These are phyloP conservation scores for Setaria italica DNA, from an alignment of 202 grass and related monocot species.

Conservation along the genomic window DNA sequence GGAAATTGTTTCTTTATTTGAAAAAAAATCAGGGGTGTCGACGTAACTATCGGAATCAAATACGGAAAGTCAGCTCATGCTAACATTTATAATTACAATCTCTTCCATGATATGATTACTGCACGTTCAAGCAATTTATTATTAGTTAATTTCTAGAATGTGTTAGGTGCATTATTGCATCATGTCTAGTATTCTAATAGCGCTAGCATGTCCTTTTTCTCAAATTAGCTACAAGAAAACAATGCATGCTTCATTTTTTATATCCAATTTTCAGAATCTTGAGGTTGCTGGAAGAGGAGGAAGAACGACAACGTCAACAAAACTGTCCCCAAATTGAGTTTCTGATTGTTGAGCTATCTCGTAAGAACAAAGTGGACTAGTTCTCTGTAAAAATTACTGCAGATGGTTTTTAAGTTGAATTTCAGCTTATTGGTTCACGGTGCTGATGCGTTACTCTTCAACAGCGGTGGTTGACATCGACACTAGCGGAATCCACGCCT, in stretches of 20 bases:
- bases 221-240: conserved; percentile 4
- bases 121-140: background rate
- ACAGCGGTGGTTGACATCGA: conserved; percentile 90
- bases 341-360: conserved; percentile 79
- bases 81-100: background rate
- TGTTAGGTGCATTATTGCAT: background rate
- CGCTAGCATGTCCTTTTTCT: background rate
- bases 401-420: background rate
- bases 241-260: background rate
- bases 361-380: conserved; percentile 51
- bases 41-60: background rate
- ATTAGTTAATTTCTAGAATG: background rate
- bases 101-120: conserved; percentile 9
- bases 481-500: conserved; percentile 78
- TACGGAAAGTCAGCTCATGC: background rate
- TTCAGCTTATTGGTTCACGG: background rate
- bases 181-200: conserved; percentile 5
- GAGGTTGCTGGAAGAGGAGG: conserved; percentile 81
- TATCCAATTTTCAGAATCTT: conserved; percentile 68
- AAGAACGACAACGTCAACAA: conserved; percentile 48
- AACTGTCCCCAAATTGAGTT: conserved; percentile 50
- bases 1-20: background rate
- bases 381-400: background rate
- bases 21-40: background rate
- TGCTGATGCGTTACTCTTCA: conserved; percentile 2